A percentile compares a stretch with the other conserved stretches of the same genome.
Evolutionary conservation across 2,329 filamentous ascomycete genomes (phyloP).

Genomic region (Ophiostoma sp.): DNA sequence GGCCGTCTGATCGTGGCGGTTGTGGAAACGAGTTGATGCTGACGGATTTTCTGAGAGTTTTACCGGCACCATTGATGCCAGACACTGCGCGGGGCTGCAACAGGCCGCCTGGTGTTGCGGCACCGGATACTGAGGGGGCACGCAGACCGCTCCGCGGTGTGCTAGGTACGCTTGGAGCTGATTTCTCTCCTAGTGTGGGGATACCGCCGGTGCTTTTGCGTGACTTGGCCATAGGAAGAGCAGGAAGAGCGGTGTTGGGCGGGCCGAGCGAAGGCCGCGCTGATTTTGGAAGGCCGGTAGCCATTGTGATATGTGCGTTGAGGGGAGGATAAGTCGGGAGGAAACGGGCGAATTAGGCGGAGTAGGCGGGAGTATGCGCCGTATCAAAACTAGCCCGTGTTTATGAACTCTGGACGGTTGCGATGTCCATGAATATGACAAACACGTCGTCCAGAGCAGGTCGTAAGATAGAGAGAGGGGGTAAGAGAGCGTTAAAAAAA

Average conservation of each 20-base stretch:
- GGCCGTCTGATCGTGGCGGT: constrained; percentile 64
- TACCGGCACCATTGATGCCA: constrained; percentile 55
- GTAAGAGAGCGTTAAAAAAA: not conserved
- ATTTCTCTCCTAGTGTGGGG: constrained; percentile 39
- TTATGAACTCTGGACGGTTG: not conserved
- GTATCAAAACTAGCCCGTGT: constrained; percentile 1
- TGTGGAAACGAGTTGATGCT: constrained; percentile 94
- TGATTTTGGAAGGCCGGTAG: constrained; percentile 60
- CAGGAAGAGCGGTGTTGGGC: constrained; percentile 65
- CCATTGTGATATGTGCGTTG: constrained; percentile 37
- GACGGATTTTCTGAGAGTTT: constrained; percentile 74
- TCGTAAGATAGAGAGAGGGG: not conserved
- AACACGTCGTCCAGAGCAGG: too few species aligned
- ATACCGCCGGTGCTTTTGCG: constrained; percentile 58
- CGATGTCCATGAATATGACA: not conserved
- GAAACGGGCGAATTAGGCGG: not conserved
- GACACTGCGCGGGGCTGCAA: constrained; percentile 53
- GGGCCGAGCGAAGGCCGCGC: constrained; percentile 64
- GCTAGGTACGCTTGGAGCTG: constrained; percentile 54
- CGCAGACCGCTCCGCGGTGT: constrained; percentile 37
- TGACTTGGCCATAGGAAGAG: constrained; percentile 66
- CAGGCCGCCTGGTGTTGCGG: constrained; percentile 36
- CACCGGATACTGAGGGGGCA: constrained; percentile 23
- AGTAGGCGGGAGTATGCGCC: not conserved
- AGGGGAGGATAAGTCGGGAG: not conserved